Base-by-base conservation (phyloP, 345 rosid genomes). In the Linum tenue region DNA sequence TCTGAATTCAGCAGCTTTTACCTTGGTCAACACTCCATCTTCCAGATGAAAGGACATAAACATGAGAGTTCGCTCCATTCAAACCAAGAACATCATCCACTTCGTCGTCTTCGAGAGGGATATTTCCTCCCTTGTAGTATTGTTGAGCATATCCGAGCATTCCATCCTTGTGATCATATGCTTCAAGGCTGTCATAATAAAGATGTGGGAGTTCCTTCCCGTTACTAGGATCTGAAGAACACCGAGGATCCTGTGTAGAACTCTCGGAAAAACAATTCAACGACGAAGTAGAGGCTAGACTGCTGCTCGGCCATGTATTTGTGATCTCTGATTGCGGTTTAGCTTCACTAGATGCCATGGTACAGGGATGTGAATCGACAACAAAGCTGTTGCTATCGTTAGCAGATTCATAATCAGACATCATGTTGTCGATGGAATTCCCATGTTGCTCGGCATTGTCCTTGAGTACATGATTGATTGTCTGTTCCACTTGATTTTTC, bases 21-120 rank as follows among this genome's bases (percentile, higher is more conserved):
- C 96, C 95, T 89, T 72, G 81, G 75, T 77, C 72, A 63, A 78
- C 66, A n/a, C 69, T 66, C 90, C 86, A 84, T 70, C 89, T 80
- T 64, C 92, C 92, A 7, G 92, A 86, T 43, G 95, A 87, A 73
- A 85, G 84, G 68, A 80, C 78, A 66, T 69, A 82, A 1, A 39
- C 59, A 64, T 76, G 76, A 60, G 84, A 75, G 66, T 78, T 82
- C 65, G 22, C 65, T 6, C 50, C 82, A 7, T 56, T 60, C 7
- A 81, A 62, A 69, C 71, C 39, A 17, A 75, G 69, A 67, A 66
- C 59, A 63, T 73, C 84, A 44, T 78, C 85, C 5, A 79, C 72
- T 71, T 83, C 86, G 59, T 83, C 76, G 36, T 78, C 87, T 63
- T 63, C 44, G 5, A 41, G 44, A 41, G 44, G 44, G 44, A 41